These are phyloP conservation scores for Venturia effusa DNA, from an alignment of 2,329 filamentous ascomycete genomes.

Conservation along the genomic window DNA sequence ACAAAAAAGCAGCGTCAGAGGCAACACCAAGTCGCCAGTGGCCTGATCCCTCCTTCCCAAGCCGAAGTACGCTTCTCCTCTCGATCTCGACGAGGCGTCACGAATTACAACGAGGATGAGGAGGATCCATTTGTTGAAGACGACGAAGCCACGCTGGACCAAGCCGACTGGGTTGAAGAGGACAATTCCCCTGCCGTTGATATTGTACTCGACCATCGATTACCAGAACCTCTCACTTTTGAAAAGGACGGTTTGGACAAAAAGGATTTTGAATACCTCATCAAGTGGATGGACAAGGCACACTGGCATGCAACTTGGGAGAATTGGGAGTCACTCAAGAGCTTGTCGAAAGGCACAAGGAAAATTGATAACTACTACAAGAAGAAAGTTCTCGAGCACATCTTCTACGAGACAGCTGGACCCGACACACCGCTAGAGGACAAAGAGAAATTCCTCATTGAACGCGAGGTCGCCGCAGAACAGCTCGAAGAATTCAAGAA, in stretches of 20 bases:
- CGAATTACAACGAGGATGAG: slow-evolving; percentile 57
- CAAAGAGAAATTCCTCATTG: slow-evolving; percentile 88
- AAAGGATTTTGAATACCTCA: slow-evolving; percentile 79
- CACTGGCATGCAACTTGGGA: slow-evolving; percentile 97
- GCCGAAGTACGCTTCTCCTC: slow-evolving; percentile 88
- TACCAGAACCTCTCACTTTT: slow-evolving; percentile 51
- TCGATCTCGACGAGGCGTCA: slow-evolving; percentile 65
- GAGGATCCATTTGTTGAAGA: slow-evolving; percentile 32
- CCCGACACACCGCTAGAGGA: slow-evolving; percentile 71
- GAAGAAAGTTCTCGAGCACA: slow-evolving; percentile 71
- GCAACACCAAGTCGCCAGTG: slow-evolving; percentile 52
- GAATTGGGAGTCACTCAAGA: slow-evolving; percentile 58
- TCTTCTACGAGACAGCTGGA: slow-evolving; percentile 48
- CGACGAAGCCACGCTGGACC: slow-evolving; percentile 44
- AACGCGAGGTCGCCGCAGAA: slow-evolving; percentile 83
- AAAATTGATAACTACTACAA: slow-evolving; percentile 93
- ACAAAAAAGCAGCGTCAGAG: slow-evolving; percentile 69
- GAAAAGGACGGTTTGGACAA: slow-evolving; percentile 30
- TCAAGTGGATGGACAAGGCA: slow-evolving; percentile 96
- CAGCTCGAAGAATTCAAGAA: slow-evolving; percentile 82
- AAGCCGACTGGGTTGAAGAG: slow-evolving; percentile 51
- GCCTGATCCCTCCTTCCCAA: slow-evolving; percentile 51
- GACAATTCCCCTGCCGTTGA: slow-evolving; percentile 82
- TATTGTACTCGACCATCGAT: slow-evolving; percentile 75
- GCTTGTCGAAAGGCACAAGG: slow-evolving; percentile 65